Conservation (phyloP, 164 flowering plant species). For the Vitis vinifera region DNA sequence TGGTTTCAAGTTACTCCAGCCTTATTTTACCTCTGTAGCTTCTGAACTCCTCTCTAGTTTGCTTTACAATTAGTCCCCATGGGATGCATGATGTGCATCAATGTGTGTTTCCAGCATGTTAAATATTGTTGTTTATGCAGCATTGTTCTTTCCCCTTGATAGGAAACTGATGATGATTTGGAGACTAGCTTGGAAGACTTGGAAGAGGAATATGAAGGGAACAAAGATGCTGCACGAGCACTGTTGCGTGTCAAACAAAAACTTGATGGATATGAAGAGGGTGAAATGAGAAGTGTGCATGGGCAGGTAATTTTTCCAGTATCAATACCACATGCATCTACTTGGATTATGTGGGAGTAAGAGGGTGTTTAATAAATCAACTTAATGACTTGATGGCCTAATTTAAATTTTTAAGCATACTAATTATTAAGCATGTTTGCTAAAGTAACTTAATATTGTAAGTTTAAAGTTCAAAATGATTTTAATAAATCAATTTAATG, state of each 20-base stretch:
- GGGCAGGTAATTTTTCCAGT: slow-evolving; percentile 70
- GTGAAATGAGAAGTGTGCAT: slow-evolving; percentile 93
- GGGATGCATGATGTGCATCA: not conserved
- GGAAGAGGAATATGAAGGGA: slow-evolving; percentile 82
- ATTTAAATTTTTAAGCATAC: no score
- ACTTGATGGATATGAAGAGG: slow-evolving; percentile 96
- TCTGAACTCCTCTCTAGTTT: not conserved
- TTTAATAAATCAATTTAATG: no score
- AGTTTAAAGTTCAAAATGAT: no score
- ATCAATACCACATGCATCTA: not conserved
- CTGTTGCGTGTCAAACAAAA: slow-evolving; percentile 96
- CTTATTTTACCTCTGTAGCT: not conserved
- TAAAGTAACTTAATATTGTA: no score
- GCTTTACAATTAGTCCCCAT: not conserved
- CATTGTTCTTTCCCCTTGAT: slow-evolving; percentile 1
- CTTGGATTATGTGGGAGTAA: not conserved
- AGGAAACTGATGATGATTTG: slow-evolving; percentile 85
- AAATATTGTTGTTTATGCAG: not conserved
- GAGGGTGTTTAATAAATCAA: no score
- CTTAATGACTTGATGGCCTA: no score
- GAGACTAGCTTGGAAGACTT: slow-evolving; percentile 65
- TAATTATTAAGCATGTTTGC: no score
- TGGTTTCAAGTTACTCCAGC: not conserved
- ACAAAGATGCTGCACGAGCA: slow-evolving; percentile 97
- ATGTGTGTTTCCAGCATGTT: not conserved